Base-by-base conservation (phyloP, 495 filamentous ascomycete genomes). In the Penicillium arizonense region DNA sequence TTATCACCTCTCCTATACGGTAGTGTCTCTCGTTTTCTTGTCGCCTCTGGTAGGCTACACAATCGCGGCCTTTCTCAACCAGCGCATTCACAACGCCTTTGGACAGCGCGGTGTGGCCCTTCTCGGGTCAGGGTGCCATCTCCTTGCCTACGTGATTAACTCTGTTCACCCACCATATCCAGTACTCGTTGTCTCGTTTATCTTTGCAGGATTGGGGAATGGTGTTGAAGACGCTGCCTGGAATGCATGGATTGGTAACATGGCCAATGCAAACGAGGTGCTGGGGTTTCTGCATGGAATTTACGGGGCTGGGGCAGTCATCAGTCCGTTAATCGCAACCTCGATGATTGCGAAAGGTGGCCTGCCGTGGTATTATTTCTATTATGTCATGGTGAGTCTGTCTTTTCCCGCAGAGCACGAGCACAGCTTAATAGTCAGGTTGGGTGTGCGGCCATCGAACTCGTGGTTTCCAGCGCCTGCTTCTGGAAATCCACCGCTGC, bases 31-130 rank as follows among this genome's bases (percentile, higher is more conserved):
- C 2, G 66, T 86, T 52, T 87, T 86, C 63, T 73, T 87, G 21
- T 82, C 82, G 5, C 82, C 84, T 0, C 67, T 86, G 34, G 75
- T 72, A 8, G 84, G 84, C 14, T 87, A 86, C 64, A 78, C 75
- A 5, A 47, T 71, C 4, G 75, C 82, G 2, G 81, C 84, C 1
- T 62, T 83, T 5, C 67, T 83, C n/a, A 84, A 83, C 57, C 82
- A 83, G 57, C 58, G 62, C 3, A 71, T 87, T 47, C 83, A 87
- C 64, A 58, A 72, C 40, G 65, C 67, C 26, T 70, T 86, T 46
- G 91, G 91, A 13, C 90, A 90, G 41, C 83, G 84, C 0, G 91
- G 90, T 11, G 80, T 93, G 3, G 88, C 88, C 28, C 48, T 87
- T 40, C 68, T 93, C 13, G 82, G 72, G 1, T 87, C 89, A 0